Base-by-base conservation (phyloP, 208 protist genomes). In the Crithidia bombi region DNA sequence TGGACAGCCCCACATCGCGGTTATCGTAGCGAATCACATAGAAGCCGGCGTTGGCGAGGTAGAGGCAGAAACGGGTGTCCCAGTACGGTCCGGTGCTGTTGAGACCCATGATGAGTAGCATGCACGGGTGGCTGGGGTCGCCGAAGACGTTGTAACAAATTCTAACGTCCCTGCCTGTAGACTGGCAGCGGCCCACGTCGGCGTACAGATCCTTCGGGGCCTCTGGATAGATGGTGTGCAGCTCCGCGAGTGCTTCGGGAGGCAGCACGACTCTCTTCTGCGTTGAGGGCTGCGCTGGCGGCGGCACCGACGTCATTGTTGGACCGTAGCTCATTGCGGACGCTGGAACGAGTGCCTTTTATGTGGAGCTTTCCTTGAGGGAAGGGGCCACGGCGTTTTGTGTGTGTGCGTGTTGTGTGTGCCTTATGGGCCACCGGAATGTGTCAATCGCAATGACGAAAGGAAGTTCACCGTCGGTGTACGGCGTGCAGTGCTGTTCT, bases 1-100 rank as follows among this genome's bases (percentile, higher is more conserved):
- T 91, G 19, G 86, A 92, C 50, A 79, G 77, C 30, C 89, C 89
- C 65, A 84, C 83, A 49, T 94, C 89, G 14, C 89, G 78, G 65
- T 94, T 90, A 75, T 94, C 89, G 64, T 81, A 91, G 59, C 89
- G 86, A 12, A 94, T 62, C 17, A 94, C 89, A 63, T 82, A 91
- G 57, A 92, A 94, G 59, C 84, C 84, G 26, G 66, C 64, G 1
- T 43, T 62, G n/a, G 86, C 89, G 5, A 94, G 65, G 55, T 81
- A 73, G 49, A 73, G 68, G 72, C 89, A 94, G 65, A 94, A 91
- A 3, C 68, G 51, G 44, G 82, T 81, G 71, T 94, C 89, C 79
- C 85, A 94, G 43, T 80, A 81, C 14, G 78, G 49, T 49, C 78
- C 73, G 62, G 90, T 75, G 81, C 83, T 86, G 70, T 91, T 92